Evolutionary conservation across 2,329 filamentous ascomycete species (phyloP), one percentile per base, ranked within the genome.

Genomic region (Myriosclerotinia duriaeana): DNA sequence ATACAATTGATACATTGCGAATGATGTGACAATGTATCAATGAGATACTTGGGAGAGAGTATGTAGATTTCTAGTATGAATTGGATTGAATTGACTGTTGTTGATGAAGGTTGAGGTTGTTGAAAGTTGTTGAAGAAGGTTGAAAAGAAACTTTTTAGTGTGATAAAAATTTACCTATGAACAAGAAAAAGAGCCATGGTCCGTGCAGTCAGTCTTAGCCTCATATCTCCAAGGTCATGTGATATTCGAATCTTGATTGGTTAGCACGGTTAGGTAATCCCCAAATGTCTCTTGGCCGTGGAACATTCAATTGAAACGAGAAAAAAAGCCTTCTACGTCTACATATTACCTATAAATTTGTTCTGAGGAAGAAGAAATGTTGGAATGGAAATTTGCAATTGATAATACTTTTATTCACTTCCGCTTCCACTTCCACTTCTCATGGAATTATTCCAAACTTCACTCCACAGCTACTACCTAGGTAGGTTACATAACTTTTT

Each of bases 91-190:
- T 20, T 54, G 53, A 38, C 9, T 40, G 11, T 46, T 34, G 17
- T 20, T 48, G 15, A 12, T n/a, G 26, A 46, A 46, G 17, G 12
- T 30, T 20, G n/a, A 46, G 36, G 26, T 30, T 15, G 5, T 46
- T 46, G 40, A 59, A 46, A 26, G 56, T 22, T 11, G 15, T 30
- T 58, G 38, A 17, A 34, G 26, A 58, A 58, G n/a, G 54, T 58
- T 4, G 12, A 15, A 48, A 22, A 2, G 14, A 2, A 22, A 36
- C 17, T 17, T 11, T 3, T 36, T n/a, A n/a, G 12, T 34, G 11
- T 3, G 11, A 48, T 15, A 11, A 48, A 50, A 48, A 50, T 17
- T 61, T 61, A 60, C 50, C 50, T 30, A 38, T 15, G 42, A 22
- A 34, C n/a, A 38, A 38, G 30, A 30, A 36, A 34, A 60, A 34